Evolutionary conservation across 108 stramenopile species (phyloP).

Genomic region (Nannochloropsis oceanica): DNA sequence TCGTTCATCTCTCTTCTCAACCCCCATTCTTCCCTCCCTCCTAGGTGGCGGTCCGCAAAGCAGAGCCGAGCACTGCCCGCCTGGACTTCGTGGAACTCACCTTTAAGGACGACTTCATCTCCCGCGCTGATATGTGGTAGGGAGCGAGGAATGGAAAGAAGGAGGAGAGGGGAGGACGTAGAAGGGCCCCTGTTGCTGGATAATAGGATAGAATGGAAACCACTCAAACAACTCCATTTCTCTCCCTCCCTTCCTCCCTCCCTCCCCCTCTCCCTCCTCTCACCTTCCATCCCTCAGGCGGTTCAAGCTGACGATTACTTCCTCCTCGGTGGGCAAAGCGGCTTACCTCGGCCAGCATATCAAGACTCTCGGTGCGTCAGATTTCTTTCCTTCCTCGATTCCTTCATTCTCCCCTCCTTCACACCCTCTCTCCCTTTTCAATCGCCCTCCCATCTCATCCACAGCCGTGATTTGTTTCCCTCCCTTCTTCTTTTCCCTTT

Average conservation of each 20-base stretch:
- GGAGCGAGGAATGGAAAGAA: not conserved
- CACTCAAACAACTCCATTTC: not conserved
- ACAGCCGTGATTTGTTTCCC: not conserved
- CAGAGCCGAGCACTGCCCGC: not conserved
- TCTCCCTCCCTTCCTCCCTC: not conserved
- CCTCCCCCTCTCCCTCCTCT: not conserved
- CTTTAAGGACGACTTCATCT: constrained; percentile 55
- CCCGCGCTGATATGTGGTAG: constrained; percentile 46
- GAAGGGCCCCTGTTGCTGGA: not conserved
- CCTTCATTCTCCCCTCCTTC: not conserved
- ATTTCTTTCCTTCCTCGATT: too few species aligned
- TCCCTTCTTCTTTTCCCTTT: not conserved
- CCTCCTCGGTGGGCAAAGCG: not conserved
- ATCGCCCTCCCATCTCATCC: not conserved
- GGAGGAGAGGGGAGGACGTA: not conserved
- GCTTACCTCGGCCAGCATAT: not conserved
- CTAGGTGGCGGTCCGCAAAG: not conserved
- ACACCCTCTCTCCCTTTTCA: not conserved
- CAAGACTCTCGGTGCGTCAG: not conserved
- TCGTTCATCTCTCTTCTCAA: not conserved
- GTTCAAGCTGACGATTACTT: not conserved
- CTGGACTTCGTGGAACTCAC: constrained; percentile 40
- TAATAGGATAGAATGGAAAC: not conserved
- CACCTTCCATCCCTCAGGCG: not conserved
- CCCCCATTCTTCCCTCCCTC: not conserved